phyloP scores from a whole-genome alignment of 2,329 filamentous ascomycete species.

The Neopestalotiopsis sp. region DNA sequence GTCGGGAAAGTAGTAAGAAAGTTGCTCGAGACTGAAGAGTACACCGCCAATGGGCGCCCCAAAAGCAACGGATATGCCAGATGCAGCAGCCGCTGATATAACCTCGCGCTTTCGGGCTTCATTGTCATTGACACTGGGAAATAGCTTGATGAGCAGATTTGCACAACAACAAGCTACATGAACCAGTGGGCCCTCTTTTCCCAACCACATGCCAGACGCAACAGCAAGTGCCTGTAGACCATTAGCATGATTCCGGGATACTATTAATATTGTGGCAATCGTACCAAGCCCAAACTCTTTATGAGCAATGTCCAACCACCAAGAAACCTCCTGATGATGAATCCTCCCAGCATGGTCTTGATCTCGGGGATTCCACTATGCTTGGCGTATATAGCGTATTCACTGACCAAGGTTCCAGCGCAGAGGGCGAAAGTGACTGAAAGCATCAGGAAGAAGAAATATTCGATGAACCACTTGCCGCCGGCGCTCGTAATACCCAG shows the following conservation, averaged over 20 bases:
- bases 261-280: slow-evolving; percentile 27
- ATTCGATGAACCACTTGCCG: slow-evolving; percentile 83
- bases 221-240: slow-evolving; percentile 78
- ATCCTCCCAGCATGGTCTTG: slow-evolving; percentile 93
- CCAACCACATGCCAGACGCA: slow-evolving; percentile 93
- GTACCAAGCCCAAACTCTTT: slow-evolving; percentile 86
- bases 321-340: slow-evolving; percentile 87
- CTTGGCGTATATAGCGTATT: slow-evolving; percentile 86
- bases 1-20: slow-evolving; percentile 97
- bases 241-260: slow-evolving; percentile 23
- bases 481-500: slow-evolving; percentile 68
- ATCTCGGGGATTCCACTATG: slow-evolving; percentile 98
- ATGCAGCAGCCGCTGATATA: slow-evolving; percentile 87
- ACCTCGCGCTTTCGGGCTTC: slow-evolving; percentile 95
- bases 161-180: slow-evolving; percentile 97
- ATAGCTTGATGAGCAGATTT: slow-evolving; percentile 91
- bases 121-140: slow-evolving; percentile 79
- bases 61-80: slow-evolving; percentile 92
- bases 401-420: slow-evolving; percentile 79
- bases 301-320: slow-evolving; percentile 87
- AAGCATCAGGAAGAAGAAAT: slow-evolving; percentile 83
- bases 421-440: slow-evolving; percentile 81
- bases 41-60: slow-evolving; percentile 94
- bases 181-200: slow-evolving; percentile 93
- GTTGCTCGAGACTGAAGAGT: slow-evolving; percentile 93